Evolutionary conservation across 148 eudicot species (phyloP).

Genomic region (Rhododendron simsii): DNA sequence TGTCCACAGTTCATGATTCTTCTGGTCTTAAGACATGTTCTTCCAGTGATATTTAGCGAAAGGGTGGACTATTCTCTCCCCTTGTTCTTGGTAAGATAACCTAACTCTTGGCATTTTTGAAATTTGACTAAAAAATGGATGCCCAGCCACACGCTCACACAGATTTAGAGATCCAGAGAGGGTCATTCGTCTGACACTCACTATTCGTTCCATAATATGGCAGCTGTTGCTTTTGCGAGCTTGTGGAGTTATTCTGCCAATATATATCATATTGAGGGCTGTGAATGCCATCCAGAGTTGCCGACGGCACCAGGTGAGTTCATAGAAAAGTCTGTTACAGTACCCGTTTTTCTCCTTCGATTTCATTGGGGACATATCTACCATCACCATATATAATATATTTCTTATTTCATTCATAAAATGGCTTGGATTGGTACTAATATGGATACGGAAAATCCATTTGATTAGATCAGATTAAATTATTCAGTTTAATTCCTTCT

Average conservation of each 20-base stretch:
- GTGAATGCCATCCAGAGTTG: conserved; percentile 26
- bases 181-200: background rate
- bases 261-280: conserved; percentile 40
- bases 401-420: background rate
- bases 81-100: conserved; percentile 50
- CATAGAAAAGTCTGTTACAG: background rate
- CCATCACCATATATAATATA: background rate
- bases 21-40: conserved; percentile 65
- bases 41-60: conserved; percentile 59
- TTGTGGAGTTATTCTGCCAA: conserved; percentile 38
- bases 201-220: background rate
- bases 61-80: conserved; percentile 50
- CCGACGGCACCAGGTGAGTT: conserved; percentile 29
- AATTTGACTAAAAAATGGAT: background rate
- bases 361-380: background rate
- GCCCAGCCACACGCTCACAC: background rate
- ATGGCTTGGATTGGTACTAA: background rate
- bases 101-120: background rate
- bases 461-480: background rate
- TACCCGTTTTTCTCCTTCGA: background rate
- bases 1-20: conserved; percentile 71
- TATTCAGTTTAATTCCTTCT: background rate
- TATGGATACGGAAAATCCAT: background rate
- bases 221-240: conserved; percentile 36
- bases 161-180: background rate